phyloP scores from a whole-genome alignment of 495 filamentous ascomycete species.

The Hyaloscypha finlandica region DNA sequence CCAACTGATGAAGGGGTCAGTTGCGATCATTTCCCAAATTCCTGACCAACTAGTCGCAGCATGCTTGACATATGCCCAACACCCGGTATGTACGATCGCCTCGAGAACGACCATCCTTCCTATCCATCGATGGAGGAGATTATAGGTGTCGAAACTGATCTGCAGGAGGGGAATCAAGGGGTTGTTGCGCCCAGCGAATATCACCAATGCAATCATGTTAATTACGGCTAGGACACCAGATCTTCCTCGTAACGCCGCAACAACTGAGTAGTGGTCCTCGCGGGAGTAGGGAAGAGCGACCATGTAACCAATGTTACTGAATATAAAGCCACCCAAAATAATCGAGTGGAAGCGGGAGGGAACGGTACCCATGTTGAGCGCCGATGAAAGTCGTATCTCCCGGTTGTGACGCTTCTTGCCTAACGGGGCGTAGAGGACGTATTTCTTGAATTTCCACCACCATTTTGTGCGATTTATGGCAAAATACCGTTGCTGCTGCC shows the following conservation, averaged over 20 bases:
- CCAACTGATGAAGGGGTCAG: constrained; percentile 58
- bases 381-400: constrained; percentile 76
- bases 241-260: constrained; percentile 68
- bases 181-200: constrained; percentile 91
- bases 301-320: constrained; percentile 67
- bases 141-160: constrained; percentile 96
- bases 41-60: constrained; percentile 65
- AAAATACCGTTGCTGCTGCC: constrained; percentile 51
- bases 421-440: constrained; percentile 83
- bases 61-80: constrained; percentile 72
- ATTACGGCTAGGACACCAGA: constrained; percentile 74
- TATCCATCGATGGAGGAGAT: constrained; percentile 93
- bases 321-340: constrained; percentile 64
- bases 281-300: constrained; percentile 59
- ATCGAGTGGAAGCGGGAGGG: constrained; percentile 82
- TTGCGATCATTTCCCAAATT: constrained; percentile 47
- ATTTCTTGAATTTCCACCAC: constrained; percentile 66
- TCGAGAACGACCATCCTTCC: constrained; percentile 84
- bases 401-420: constrained; percentile 82
- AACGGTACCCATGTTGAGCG: constrained; percentile 80
- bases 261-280: constrained; percentile 52
- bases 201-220: constrained; percentile 81
- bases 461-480: constrained; percentile 46
- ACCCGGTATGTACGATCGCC: constrained; percentile 69
- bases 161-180: constrained; percentile 79